These are phyloP conservation scores for Penicillium turbatum DNA, from an alignment of 495 filamentous ascomycete species.

Conservation along the genomic window DNA sequence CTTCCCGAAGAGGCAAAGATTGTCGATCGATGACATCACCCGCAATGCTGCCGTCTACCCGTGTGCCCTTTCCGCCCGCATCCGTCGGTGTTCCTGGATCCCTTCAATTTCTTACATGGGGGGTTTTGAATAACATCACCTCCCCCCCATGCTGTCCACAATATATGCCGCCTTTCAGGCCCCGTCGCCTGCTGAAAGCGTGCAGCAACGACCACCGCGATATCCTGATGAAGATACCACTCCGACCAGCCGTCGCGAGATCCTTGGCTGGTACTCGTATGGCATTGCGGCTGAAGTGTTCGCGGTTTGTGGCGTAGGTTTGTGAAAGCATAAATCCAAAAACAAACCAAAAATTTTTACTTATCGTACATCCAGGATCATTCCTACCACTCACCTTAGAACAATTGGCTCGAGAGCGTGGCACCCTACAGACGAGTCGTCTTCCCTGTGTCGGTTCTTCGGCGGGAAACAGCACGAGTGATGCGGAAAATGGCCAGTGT, in stretches of 20 bases:
- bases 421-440: constrained; percentile 57
- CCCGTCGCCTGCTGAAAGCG: constrained; percentile 20
- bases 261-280: constrained; percentile 86
- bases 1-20: not conserved
- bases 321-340: not conserved
- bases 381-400: constrained; percentile 89
- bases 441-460: constrained; percentile 33
- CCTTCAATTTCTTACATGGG: not conserved
- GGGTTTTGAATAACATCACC: not conserved
- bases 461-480: constrained; percentile 13
- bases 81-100: constrained; percentile 14
- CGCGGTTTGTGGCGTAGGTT: constrained; percentile 74
- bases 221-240: constrained; percentile 82
- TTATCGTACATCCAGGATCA: constrained; percentile 53
- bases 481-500: constrained; percentile 35
- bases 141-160: constrained; percentile 19
- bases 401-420: constrained; percentile 78
- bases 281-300: constrained; percentile 89
- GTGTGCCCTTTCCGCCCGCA: constrained; percentile 20
- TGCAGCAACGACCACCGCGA: constrained; percentile 35
- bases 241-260: constrained; percentile 71
- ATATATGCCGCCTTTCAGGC: constrained; percentile 20
- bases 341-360: constrained; percentile 3
- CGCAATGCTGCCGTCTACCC: not conserved
- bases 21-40: constrained; percentile 12